phyloP scores from a whole-genome alignment of 2,329 filamentous ascomycete genomes.

The Alternaria dauci region DNA sequence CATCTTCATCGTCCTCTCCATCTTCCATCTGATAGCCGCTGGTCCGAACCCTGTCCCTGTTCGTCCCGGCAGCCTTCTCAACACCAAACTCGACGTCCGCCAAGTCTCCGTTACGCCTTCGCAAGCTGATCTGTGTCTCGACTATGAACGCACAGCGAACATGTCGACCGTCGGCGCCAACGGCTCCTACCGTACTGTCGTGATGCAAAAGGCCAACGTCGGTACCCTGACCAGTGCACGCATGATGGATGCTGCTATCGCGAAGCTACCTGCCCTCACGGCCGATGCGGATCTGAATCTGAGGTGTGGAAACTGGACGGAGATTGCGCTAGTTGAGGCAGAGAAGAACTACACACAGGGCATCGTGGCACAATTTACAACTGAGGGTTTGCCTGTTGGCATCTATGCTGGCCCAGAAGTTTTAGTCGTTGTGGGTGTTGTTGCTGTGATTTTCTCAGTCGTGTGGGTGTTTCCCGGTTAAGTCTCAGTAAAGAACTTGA shows the following conservation, averaged over 20 bases:
- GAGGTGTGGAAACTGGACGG: conserved; percentile 58
- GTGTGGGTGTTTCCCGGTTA: conserved; percentile 37
- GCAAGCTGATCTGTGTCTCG: conserved; percentile 47
- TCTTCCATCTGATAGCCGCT: conserved; percentile 32
- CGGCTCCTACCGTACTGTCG: conserved; percentile 57
- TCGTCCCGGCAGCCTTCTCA: conserved; percentile 5
- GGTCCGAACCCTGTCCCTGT: conserved; percentile 16
- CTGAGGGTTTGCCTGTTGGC: conserved; percentile 41
- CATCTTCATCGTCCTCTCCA: conserved; percentile 37
- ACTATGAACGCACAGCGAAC: conserved; percentile 59
- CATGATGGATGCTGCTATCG: conserved; percentile 55
- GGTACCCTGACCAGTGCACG: conserved; percentile 51
- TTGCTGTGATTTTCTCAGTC: conserved; percentile 27
- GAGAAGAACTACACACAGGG: conserved; percentile 57
- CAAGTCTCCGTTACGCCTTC: conserved; percentile 38
- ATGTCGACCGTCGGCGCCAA: conserved; percentile 58
- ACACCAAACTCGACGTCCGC: conserved; percentile 34
- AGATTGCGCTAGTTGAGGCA: conserved; percentile 56
- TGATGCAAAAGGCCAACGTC: conserved; percentile 54
- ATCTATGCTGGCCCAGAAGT: conserved; percentile 39
- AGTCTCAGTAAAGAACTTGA: neutral
- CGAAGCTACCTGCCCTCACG: conserved; percentile 51
- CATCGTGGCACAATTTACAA: conserved; percentile 50
- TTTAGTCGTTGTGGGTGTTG: conserved; percentile 22
- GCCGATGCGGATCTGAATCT: conserved; percentile 54